A percentile compares a stretch with the other conserved stretches of the same genome.
Conservation (phyloP, 129 eudicot genomes). For the Chrysanthemum seticuspe region DNA sequence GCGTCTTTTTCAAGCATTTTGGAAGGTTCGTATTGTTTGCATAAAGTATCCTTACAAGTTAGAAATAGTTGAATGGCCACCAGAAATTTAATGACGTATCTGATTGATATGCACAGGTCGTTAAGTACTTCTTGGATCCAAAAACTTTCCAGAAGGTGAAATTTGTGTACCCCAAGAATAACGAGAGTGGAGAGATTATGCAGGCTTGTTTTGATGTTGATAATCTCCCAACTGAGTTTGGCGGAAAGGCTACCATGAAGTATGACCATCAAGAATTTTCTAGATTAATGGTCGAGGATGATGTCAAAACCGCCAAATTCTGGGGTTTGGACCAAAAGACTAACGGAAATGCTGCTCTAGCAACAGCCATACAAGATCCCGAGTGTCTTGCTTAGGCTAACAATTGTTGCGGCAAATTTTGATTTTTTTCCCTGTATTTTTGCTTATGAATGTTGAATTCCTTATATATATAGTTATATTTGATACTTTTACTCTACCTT, state of each 20-base stretch:
- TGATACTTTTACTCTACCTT: neutral
- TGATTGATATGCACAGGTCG: constrained; percentile 52
- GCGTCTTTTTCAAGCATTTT: constrained; percentile 76
- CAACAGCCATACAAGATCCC: constrained; percentile 42
- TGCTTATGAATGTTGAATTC: constrained; percentile 5
- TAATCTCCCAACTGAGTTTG: constrained; percentile 84
- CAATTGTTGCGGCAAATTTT: constrained; percentile 9
- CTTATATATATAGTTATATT: constrained; percentile 12
- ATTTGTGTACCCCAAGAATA: constrained; percentile 76
- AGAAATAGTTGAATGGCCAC: neutral
- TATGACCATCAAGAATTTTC: constrained; percentile 83
- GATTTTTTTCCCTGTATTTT: constrained; percentile 3
- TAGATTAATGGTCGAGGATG: constrained; percentile 68
- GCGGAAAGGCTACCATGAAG: constrained; percentile 65
- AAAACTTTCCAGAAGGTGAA: constrained; percentile 80
- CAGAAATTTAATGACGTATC: neutral
- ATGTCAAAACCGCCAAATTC: constrained; percentile 52
- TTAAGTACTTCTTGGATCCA: constrained; percentile 75
- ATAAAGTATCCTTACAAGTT: neutral
- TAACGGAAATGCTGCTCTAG: constrained; percentile 35
- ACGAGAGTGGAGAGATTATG: constrained; percentile 81
- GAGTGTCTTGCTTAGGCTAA: constrained; percentile 32
- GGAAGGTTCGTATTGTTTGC: constrained; percentile 57
- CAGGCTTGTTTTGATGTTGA: constrained; percentile 65
- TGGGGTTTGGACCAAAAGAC: constrained; percentile 66